phyloP scores from a whole-genome alignment of 2,329 filamentous ascomycete genomes.

The Periconia digitata region DNA sequence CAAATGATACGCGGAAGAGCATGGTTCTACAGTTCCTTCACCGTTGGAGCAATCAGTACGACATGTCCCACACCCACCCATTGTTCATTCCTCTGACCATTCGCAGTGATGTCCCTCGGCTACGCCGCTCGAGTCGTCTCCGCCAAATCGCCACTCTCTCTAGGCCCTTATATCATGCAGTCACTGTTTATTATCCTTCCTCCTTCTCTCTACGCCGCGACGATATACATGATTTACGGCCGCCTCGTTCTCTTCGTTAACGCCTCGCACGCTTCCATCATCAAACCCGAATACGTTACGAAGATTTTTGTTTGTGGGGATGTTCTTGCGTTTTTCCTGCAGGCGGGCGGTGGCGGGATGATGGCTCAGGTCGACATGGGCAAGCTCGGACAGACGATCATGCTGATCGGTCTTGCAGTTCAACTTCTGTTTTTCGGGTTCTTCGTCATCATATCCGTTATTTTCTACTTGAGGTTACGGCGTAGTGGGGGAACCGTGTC shows the following conservation, averaged over 20 bases:
- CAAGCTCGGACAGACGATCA: conserved; percentile 50
- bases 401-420: conserved; percentile 56
- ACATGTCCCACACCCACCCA: not conserved
- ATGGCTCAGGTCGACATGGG: conserved; percentile 39
- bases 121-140: conserved; percentile 43
- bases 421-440: conserved; percentile 60
- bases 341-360: conserved; percentile 51
- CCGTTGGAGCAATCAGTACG: not conserved
- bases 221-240: conserved; percentile 47
- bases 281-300: conserved; percentile 49
- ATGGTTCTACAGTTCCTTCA: not conserved
- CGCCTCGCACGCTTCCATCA: conserved; percentile 43
- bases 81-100: conserved; percentile 13
- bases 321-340: conserved; percentile 53
- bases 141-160: conserved; percentile 32
- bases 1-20: not conserved
- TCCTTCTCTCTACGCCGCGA: conserved; percentile 46
- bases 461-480: conserved; percentile 26
- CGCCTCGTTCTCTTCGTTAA: conserved; percentile 41
- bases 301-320: conserved; percentile 57
- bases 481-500: conserved; percentile 7
- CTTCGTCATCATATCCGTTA: conserved; percentile 47
- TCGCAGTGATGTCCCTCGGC: conserved; percentile 22
- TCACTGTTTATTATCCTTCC: conserved; percentile 45
- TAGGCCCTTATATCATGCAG: conserved; percentile 42